These are phyloP conservation scores for Rhizopus delemar DNA, from an alignment of 371 early-diverging fungal species.

Conservation along the genomic window DNA sequence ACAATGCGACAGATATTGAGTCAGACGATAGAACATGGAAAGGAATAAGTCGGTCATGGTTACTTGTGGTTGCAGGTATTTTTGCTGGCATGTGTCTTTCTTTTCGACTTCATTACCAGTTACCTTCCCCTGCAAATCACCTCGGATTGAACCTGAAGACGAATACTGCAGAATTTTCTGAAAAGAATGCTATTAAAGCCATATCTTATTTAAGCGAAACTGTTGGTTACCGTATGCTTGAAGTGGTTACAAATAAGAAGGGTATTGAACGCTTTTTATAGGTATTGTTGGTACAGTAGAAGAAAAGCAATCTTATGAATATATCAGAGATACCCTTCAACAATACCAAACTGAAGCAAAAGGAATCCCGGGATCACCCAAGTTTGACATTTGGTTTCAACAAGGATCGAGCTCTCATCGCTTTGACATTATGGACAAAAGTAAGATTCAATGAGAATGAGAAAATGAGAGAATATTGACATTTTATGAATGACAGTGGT, in stretches of 20 bases:
- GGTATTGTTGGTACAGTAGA: conserved; percentile 53
- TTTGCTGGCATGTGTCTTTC: conserved; percentile 33
- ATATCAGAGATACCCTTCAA: conserved; percentile 31
- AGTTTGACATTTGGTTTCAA: conserved; percentile 65
- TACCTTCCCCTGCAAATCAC: conserved; percentile 46
- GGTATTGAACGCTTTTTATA: conserved; percentile 16
- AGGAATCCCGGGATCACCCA: conserved; percentile 43
- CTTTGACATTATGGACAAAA: conserved; percentile 74
- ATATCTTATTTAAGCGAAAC: conserved; percentile 54
- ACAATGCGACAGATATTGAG: background rate
- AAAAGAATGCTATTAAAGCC: conserved; percentile 53
- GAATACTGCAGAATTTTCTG: conserved; percentile 54
- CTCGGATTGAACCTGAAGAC: conserved; percentile 37
- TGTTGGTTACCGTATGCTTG: conserved; percentile 57
- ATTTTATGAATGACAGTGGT: conserved; percentile 43
- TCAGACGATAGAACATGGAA: conserved; percentile 11
- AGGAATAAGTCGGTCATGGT: conserved; percentile 18
- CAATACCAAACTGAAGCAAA: conserved; percentile 38
- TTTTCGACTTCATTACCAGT: conserved; percentile 39
- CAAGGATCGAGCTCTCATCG: conserved; percentile 68
- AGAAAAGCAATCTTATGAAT: conserved; percentile 46
- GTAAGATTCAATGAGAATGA: conserved; percentile 28
- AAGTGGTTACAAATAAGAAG: conserved; percentile 7
- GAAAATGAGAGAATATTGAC: background rate
- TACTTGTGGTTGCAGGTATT: conserved; percentile 8